phyloP scores from a whole-genome alignment of 768 basidiomycete species.

The Mycena vitilis region DNA sequence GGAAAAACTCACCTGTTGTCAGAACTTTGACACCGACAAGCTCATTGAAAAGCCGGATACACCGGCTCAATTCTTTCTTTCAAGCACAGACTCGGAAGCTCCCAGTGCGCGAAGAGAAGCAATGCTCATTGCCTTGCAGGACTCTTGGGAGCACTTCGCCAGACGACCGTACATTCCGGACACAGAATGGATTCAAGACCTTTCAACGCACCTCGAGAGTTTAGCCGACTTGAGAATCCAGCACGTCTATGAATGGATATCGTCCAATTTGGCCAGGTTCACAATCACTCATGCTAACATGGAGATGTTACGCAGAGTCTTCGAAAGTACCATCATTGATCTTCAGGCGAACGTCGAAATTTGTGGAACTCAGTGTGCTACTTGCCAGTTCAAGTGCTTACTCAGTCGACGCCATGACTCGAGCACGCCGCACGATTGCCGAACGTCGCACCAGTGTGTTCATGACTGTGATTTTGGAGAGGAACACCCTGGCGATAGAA shows the following conservation, averaged over 20 bases:
- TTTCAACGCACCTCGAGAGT: constrained; percentile 52
- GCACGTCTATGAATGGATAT: constrained; percentile 65
- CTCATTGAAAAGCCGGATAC: constrained; percentile 53
- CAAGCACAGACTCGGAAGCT: constrained; percentile 13
- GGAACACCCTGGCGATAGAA: constrained; percentile 45
- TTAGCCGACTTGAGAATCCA: constrained; percentile 56
- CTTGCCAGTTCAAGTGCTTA: constrained; percentile 63
- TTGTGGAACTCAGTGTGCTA: constrained; percentile 59
- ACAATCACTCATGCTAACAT: constrained; percentile 56
- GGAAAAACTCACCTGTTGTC: neutral
- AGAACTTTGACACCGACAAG: constrained; percentile 67
- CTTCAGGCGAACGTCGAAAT: constrained; percentile 59
- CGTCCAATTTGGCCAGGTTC: constrained; percentile 61
- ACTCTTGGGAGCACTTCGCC: constrained; percentile 45
- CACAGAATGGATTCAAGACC: constrained; percentile 51
- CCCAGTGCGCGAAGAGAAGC: constrained; percentile 37
- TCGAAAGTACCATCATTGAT: constrained; percentile 57
- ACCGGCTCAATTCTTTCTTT: constrained; percentile 47
- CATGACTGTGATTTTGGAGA: constrained; percentile 57
- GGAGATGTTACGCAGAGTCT: constrained; percentile 55
- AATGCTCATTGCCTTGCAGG: constrained; percentile 39
- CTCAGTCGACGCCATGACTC: constrained; percentile 57
- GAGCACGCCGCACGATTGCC: constrained; percentile 58
- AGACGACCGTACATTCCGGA: constrained; percentile 53
- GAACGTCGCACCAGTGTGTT: constrained; percentile 60